Conservation (phyloP, 805 yeast species). For the Kuraishia floccosa region DNA sequence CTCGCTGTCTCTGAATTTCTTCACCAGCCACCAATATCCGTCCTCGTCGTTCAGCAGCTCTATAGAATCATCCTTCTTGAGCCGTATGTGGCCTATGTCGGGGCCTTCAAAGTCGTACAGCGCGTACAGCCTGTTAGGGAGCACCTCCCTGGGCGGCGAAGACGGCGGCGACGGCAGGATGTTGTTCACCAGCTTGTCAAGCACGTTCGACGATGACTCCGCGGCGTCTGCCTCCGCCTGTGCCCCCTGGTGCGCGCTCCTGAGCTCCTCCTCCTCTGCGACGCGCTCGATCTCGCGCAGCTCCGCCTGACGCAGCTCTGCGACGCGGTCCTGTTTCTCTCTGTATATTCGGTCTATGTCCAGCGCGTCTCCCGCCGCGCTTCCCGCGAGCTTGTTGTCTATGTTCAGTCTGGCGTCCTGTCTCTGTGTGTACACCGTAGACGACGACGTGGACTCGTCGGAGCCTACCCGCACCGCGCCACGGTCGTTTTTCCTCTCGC, state of each 20-base stretch:
- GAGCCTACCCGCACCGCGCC: too few species aligned
- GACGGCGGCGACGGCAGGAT: conserved; percentile 56
- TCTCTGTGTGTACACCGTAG: too few species aligned
- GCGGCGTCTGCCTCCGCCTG: not conserved
- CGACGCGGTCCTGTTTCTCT: too few species aligned
- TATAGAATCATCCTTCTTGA: conserved; percentile 75
- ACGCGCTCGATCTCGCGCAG: too few species aligned
- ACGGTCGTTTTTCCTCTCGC: too few species aligned
- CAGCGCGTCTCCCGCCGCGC: too few species aligned
- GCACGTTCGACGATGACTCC: conserved; percentile 6
- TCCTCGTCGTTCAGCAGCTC: conserved; percentile 78
- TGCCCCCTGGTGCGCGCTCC: not conserved
- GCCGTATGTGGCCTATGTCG: conserved; percentile 82
- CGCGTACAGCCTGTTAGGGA: conserved; percentile 78
- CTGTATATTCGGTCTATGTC: too few species aligned
- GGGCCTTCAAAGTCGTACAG: conserved; percentile 84
- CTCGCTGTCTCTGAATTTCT: conserved; percentile 35
- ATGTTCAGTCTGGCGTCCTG: too few species aligned
- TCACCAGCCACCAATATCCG: conserved; percentile 93
- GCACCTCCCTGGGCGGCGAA: conserved; percentile 71
- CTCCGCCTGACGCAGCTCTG: too few species aligned
- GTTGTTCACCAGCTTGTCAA: conserved; percentile 25
- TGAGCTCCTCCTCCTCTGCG: too few species aligned
- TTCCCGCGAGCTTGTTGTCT: too few species aligned
- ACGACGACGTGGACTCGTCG: too few species aligned